Percentiles rank a stretch among this genome's conserved stretches.
phyloP scores from a whole-genome alignment of 257 asterid genomes.

The Fraxinus quadrangulata region DNA sequence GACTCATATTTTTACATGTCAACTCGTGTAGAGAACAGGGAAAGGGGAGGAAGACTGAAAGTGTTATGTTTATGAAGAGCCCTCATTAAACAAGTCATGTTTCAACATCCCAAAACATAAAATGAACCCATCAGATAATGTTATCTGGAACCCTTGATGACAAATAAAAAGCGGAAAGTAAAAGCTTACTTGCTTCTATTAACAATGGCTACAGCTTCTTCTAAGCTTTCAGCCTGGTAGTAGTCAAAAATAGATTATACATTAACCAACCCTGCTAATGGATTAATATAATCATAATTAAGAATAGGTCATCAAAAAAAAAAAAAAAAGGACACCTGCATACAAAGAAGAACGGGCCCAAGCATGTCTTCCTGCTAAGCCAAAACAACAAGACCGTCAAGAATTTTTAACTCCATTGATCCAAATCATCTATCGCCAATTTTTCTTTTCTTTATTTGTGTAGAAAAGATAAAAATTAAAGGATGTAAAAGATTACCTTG shows the following conservation, averaged over 20 bases:
- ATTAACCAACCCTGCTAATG: slow-evolving; percentile 4
- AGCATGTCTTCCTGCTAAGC: slow-evolving; percentile 44
- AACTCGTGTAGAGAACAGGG: neutral
- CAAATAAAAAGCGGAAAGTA: neutral
- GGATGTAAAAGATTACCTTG: slow-evolving; percentile 33
- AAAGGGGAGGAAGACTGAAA: neutral
- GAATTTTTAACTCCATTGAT: neutral
- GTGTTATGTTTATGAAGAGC: neutral
- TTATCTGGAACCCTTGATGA: neutral
- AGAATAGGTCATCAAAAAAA: neutral
- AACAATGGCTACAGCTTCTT: slow-evolving; percentile 45
- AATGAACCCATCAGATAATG: neutral
- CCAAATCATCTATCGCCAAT: neutral
- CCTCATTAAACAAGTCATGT: neutral
- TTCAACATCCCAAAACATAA: neutral
- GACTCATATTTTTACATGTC: neutral
- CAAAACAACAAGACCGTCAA: neutral
- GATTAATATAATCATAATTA: neutral
- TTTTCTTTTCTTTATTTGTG: neutral
- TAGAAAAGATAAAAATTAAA: neutral
- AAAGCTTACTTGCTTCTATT: slow-evolving; percentile 40
- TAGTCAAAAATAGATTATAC: slow-evolving; percentile 10
- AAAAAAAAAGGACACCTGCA: slow-evolving; percentile 35
- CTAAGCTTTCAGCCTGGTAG: slow-evolving; percentile 44
- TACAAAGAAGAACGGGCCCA: slow-evolving; percentile 57